phyloP scores from a whole-genome alignment of 208 protist species.

The Porcisia deanei region DNA sequence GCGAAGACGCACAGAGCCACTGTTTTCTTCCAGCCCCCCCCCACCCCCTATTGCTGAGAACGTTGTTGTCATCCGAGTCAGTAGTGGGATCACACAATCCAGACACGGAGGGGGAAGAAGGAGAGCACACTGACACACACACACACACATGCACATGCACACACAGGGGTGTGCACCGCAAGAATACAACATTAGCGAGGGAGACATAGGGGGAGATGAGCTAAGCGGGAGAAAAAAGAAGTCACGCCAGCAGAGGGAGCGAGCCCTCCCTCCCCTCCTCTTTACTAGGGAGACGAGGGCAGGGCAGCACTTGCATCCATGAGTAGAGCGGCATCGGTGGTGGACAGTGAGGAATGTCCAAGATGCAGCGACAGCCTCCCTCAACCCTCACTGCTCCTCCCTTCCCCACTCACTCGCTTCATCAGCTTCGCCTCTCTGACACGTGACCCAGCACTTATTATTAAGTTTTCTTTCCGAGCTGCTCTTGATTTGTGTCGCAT shows the following conservation, averaged over 20 bases:
- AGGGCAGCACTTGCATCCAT: too few relatives aligned
- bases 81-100: not conserved
- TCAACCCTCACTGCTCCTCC: too few relatives aligned
- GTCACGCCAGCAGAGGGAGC: too few relatives aligned
- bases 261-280: too few relatives aligned
- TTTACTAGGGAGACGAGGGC: too few relatives aligned
- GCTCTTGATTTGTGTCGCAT: not conserved
- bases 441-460: not conserved
- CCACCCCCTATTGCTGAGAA: not conserved
- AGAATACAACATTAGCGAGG: not conserved
- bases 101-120: not conserved
- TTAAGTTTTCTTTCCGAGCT: not conserved
- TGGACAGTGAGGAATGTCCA: too few relatives aligned
- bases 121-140: not conserved
- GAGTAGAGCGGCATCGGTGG: too few relatives aligned
- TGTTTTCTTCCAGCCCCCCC: not conserved
- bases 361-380: too few relatives aligned
- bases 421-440: not conserved
- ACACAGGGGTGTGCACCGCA: not conserved
- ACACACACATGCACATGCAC: not conserved
- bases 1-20: not conserved
- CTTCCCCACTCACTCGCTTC: too few relatives aligned
- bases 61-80: not conserved
- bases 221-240: too few relatives aligned
- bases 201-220: too few relatives aligned